Percentiles rank a stretch among this genome's conserved stretches.
phyloP scores from a whole-genome alignment of 2,329 filamentous ascomycete species.

The Dothistroma pini region DNA sequence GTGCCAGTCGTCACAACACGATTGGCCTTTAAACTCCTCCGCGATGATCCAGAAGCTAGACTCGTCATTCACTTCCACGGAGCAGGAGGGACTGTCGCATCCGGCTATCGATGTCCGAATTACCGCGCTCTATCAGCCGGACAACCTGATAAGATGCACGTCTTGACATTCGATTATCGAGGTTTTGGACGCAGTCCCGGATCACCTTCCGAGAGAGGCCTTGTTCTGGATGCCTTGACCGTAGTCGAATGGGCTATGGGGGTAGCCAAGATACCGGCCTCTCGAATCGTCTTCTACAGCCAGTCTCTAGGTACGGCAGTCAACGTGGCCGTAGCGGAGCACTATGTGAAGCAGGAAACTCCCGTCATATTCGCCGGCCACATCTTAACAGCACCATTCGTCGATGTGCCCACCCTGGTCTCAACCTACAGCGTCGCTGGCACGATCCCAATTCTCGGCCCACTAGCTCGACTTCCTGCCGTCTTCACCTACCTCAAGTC shows the following conservation, averaged over 20 bases:
- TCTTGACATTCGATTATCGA: conserved; percentile 59
- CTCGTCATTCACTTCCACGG: conserved; percentile 63
- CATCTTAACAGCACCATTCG: conserved; percentile 56
- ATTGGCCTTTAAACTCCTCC: conserved; percentile 59
- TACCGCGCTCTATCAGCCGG: conserved; percentile 55
- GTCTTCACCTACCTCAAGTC: conserved; percentile 47
- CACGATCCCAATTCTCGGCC: conserved; percentile 52
- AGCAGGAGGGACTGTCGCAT: conserved; percentile 54
- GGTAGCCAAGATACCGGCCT: conserved; percentile 50
- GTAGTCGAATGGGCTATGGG: conserved; percentile 54
- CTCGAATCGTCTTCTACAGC: conserved; percentile 56
- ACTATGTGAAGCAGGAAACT: conserved; percentile 41
- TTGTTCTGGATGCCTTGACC: conserved; percentile 47
- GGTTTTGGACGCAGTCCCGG: conserved; percentile 57
- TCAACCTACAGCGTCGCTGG: conserved; percentile 57
- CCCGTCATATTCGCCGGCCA: conserved; percentile 52
- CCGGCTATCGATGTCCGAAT: conserved; percentile 52
- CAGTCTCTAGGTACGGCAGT: conserved; percentile 60
- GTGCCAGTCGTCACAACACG: conserved; percentile 54
- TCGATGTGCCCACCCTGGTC: conserved; percentile 52
- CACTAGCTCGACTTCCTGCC: conserved; percentile 47
- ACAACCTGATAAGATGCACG: conserved; percentile 52
- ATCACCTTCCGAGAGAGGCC: conserved; percentile 40
- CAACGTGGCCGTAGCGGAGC: conserved; percentile 43
- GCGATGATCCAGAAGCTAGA: conserved; percentile 59